These are phyloP conservation scores for Begonia peltatifolia DNA, from an alignment of 306 rosid species.

Conservation along the genomic window DNA sequence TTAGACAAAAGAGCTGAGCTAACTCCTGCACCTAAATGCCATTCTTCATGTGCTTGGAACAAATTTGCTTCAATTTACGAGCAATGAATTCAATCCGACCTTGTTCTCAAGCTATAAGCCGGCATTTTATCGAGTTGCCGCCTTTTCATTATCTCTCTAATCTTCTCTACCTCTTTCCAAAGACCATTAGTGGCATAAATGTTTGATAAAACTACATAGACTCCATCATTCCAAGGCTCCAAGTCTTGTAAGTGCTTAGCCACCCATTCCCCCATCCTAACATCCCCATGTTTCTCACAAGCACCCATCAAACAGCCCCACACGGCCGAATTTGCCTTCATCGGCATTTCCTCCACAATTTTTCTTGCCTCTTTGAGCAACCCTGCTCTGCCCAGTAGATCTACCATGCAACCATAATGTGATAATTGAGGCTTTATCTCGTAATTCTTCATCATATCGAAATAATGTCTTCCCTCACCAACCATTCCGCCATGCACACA, in stretches of 20 bases:
- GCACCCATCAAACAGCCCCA: slow-evolving; percentile 78
- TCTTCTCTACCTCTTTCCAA: slow-evolving; percentile 57
- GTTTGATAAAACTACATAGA: slow-evolving; percentile 53
- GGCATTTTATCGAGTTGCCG: slow-evolving; percentile 49
- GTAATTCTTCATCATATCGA: slow-evolving; percentile 42
- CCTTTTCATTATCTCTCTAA: slow-evolving; percentile 39
- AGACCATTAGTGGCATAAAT: slow-evolving; percentile 53
- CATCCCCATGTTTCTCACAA: slow-evolving; percentile 67
- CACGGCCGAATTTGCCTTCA: slow-evolving; percentile 52
- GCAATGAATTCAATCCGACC: slow-evolving; percentile 18
- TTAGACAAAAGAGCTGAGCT: no score
- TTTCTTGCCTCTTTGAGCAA: slow-evolving; percentile 17
- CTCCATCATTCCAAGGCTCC: slow-evolving; percentile 75
- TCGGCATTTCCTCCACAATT: slow-evolving; percentile 69
- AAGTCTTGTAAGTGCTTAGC: slow-evolving; percentile 53
- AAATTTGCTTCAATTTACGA: no score
- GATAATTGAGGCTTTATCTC: no score
- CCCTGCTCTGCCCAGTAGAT: no score
- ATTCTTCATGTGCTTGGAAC: no score
- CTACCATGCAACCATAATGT: no score
- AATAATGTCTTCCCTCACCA: slow-evolving; percentile 45
- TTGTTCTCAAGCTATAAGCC: slow-evolving; percentile 50
- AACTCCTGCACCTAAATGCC: no score
- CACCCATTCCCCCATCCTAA: slow-evolving; percentile 66
- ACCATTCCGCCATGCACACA: slow-evolving; percentile 70